Percentiles rank a stretch among this genome's conserved stretches.
These are phyloP conservation scores for Fraxinus greggii DNA, from an alignment of 305 asterid genomes.

Conservation along the genomic window DNA sequence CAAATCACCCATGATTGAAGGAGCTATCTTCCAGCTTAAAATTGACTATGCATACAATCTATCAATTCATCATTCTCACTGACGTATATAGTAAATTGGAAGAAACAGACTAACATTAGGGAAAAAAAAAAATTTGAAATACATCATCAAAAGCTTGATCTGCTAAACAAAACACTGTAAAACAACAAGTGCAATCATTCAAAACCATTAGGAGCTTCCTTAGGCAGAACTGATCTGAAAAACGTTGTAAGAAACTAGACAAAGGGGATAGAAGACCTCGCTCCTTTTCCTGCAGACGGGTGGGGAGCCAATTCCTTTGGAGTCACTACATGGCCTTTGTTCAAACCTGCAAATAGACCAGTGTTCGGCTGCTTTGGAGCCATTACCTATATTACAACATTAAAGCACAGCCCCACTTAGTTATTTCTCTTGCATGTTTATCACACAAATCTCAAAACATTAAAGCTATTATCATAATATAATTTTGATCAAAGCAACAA, in stretches of 20 bases:
- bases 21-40: background rate
- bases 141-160: background rate
- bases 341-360: constrained; percentile 58
- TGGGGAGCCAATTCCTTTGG: constrained; percentile 67
- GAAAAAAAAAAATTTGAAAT: background rate
- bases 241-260: background rate
- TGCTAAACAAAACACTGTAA: background rate
- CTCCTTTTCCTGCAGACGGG: constrained; percentile 71
- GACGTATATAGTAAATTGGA: background rate
- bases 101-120: background rate
- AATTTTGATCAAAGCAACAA: background rate
- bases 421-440: background rate
- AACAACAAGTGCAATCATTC: background rate
- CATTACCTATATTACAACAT: constrained; percentile 40
- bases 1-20: background rate
- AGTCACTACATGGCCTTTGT: constrained; percentile 67
- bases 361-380: constrained; percentile 67
- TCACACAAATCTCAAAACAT: background rate
- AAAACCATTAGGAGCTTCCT: background rate
- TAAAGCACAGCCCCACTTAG: background rate
- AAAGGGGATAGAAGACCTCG: constrained; percentile 21
- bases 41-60: background rate
- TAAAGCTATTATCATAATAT: background rate
- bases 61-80: background rate
- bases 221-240: background rate